Conservation (phyloP, 495 filamentous ascomycete genomes). For the Trichoderma parareesei region DNA sequence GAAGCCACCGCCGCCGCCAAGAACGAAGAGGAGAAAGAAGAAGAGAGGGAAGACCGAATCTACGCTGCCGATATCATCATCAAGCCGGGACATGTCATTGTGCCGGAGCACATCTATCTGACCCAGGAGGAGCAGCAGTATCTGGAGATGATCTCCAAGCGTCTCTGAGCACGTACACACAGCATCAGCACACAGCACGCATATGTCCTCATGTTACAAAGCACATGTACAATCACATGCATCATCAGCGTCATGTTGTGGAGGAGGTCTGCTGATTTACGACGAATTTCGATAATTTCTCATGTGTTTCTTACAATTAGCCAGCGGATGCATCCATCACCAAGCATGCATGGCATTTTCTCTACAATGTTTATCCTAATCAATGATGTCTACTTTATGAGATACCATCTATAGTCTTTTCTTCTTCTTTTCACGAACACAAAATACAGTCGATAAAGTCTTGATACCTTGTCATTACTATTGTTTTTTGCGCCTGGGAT, state of each 20-base stretch:
- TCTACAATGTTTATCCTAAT: not conserved
- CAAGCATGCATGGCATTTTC: not conserved
- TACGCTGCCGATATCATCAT: conserved; percentile 23
- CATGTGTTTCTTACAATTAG: not conserved
- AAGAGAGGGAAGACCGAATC: conserved; percentile 9
- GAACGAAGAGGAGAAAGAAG: not conserved
- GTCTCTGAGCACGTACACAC: conserved; percentile 17
- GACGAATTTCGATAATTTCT: not conserved
- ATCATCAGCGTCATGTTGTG: not conserved
- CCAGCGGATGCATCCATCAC: not conserved
- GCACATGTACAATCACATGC: not conserved
- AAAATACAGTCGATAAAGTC: not conserved
- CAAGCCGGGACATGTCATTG: conserved; percentile 20
- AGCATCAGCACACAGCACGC: not conserved
- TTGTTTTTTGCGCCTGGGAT: not conserved
- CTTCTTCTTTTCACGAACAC: not conserved
- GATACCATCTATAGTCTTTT: not conserved
- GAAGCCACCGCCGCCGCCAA: conserved; percentile 12
- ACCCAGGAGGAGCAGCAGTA: conserved; percentile 32
- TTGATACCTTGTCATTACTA: not conserved
- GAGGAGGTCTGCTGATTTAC: too few relatives aligned
- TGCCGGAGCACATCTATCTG: conserved; percentile 31
- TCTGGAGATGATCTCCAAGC: conserved; percentile 31
- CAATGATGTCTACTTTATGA: not conserved
- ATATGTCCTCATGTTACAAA: not conserved